Evolutionary conservation across 2,329 filamentous ascomycete species (phyloP), one percentile per base, ranked within the genome.

Genomic region (Verticillium nonalfalfae): DNA sequence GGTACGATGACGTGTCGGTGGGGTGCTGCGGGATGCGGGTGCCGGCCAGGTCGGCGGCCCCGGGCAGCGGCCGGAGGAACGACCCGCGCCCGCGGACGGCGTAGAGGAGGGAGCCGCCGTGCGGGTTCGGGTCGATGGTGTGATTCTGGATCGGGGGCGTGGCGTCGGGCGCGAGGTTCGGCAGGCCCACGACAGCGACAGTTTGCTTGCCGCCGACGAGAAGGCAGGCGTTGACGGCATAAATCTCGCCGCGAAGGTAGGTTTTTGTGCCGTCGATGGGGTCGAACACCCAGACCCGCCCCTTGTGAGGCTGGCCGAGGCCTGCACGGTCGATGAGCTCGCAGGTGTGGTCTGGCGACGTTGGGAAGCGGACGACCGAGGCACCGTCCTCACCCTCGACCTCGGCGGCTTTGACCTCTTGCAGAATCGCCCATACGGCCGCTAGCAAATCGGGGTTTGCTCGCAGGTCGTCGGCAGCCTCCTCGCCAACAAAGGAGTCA

Each of bases 181-280:
- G 71, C 69, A 82, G 68, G 66, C 72, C 82, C 1, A 86, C 80
- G 2, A 80, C 77, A 15, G 79, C 77, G 45, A 85, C 72, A 1
- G 78, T 71, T 68, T 86, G 82, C 61, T 73, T 70, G 3, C 82
- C 80, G 33, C 78, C 80, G 36, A 80, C 73, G 3, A 86, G 69
- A 3, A 86, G 75, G 2, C 76, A 82, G 18, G 84, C 75, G 62
- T 86, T 86, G 70, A 85, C 81, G 61, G 82, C 84, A 65, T 85
- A 86, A 56, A 84, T 77, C 66, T 84, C 74, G 6, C 80, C 78
- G 11, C 74, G 72, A 9, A 86, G 74, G 60, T 83, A 86, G 0
- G 82, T 84, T 71, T 82, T 80, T 2, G 84, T 86, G 7, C 84
- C 84, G 64, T 86, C 84, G 35, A 86, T 85, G 0, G 84, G 84